Base-by-base conservation (phyloP, 1,284 basidiomycete species). In the Cutaneotrichosporon cavernicola region DNA sequence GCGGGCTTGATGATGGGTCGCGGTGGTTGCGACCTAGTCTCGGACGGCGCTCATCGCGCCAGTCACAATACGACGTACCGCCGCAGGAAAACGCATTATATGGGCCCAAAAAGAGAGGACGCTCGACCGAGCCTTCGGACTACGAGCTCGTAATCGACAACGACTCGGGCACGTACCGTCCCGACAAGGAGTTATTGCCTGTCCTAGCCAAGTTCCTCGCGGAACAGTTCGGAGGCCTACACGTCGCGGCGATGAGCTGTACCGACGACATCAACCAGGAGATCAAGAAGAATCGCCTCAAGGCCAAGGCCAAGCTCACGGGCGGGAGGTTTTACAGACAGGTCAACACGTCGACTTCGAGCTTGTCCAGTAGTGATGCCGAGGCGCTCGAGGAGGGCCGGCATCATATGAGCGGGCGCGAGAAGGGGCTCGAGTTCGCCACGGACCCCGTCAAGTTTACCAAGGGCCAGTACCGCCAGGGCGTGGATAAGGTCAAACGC, bases 201-300 rank as follows among this genome's bases (percentile, higher is more conserved):
- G 62, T 77, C 0, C 71, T 84, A 31, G 71, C 78, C 50, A 68
- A 73, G 51, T 84, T 76, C 40, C 74, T 85, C 36, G 66, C 88
- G 77, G 83, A 84, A 70, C 91, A 91, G 74, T 90, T 91, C 73
- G 82, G 85, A 16, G 87, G 87, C 4, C 82, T 90, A 63, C 78
- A 73, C 46, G 82, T 91, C 34, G 73, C 84, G 60, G 86, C 85
- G 32, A 81, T 86, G 72, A 83, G 85, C 65, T 82, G 84, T 59
- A 84, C 85, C 63, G 88, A 91, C 69, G 83, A 86, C 38, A 82
- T 80, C 46, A 66, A 78, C 34, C 65, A 70, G 43, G 70, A 76
- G 70, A 75, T 76, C 62, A 79, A 80, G 69, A 69, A 73, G 56
- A 65, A 70, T 26, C 76, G 78, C 58, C 68, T 43, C 26, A 51